Conservation (phyloP, 768 basidiomycete genomes). For the Boletus reticuloceps region DNA sequence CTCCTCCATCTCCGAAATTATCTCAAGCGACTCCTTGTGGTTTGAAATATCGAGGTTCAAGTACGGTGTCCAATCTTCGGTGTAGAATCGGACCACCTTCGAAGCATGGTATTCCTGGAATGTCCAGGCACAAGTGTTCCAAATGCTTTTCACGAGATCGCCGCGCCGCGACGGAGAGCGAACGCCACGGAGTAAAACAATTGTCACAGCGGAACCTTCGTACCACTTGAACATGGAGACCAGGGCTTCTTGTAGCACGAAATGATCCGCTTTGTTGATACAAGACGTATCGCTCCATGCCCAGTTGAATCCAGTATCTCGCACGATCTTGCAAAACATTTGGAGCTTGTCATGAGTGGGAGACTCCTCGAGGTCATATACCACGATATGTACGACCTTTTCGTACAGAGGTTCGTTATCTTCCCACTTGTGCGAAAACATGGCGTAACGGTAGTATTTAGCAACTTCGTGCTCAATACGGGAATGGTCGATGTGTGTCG, state of each 20-base stretch:
- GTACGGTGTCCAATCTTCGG: background rate
- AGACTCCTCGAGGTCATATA: background rate
- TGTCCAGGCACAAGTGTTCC: constrained; percentile 1
- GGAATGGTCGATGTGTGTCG: background rate
- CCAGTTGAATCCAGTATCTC: background rate
- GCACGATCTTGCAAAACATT: constrained; percentile 4
- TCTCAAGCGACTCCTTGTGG: constrained; percentile 3
- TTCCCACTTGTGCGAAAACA: background rate
- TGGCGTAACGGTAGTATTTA: background rate
- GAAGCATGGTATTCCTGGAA: constrained; percentile 7
- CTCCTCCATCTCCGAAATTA: constrained; percentile 8
- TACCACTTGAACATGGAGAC: constrained; percentile 13
- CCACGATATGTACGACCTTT: background rate
- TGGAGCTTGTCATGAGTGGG: constrained; percentile 1
- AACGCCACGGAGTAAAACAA: background rate
- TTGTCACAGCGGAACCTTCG: background rate
- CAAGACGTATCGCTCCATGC: constrained; percentile 10
- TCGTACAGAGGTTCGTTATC: background rate
- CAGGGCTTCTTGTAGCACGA: background rate
- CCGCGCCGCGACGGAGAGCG: background rate
- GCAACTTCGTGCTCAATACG: background rate
- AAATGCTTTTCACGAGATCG: background rate
- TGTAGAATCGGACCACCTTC: constrained; percentile 7
- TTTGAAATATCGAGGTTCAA: background rate
- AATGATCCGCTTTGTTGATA: background rate